Conservation (phyloP, 371 early-diverging fungal species). For the Mucor indicus region DNA sequence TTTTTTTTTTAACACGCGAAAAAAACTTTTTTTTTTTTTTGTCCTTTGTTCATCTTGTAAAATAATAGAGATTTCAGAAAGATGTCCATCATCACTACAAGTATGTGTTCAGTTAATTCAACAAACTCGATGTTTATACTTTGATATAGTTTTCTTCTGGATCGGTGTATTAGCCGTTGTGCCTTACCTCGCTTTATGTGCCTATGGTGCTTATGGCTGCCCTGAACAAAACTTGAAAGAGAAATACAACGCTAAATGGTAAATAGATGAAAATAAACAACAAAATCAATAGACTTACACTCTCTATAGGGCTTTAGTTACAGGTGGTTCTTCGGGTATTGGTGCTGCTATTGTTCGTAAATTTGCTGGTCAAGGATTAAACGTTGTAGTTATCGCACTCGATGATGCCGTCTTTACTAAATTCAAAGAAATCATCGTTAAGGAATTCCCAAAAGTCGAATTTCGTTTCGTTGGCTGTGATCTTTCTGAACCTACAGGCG, state of each 20-base stretch:
- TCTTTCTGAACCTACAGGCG: constrained; percentile 37
- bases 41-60: background rate
- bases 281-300: too few species aligned
- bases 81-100: background rate
- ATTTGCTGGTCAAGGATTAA: constrained; percentile 53
- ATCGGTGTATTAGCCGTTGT: constrained; percentile 44
- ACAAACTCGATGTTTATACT: too few species aligned
- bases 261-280: constrained; percentile 8
- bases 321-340: constrained; percentile 67
- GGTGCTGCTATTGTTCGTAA: constrained; percentile 58
- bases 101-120: background rate
- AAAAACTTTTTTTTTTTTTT: background rate
- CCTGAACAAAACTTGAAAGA: constrained; percentile 56
- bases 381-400: constrained; percentile 59
- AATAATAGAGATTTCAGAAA: too few species aligned
- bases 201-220: constrained; percentile 48
- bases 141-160: constrained; percentile 50
- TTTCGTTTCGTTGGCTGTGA: constrained; percentile 59
- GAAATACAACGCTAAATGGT: constrained; percentile 62
- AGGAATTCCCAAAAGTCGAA: constrained; percentile 41
- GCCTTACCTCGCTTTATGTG: constrained; percentile 42
- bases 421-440: constrained; percentile 38
- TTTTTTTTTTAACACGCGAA: background rate
- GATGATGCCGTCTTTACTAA: constrained; percentile 40
- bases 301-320: constrained; percentile 39